Evolutionary conservation across 257 asterid species (phyloP), one percentile per base, ranked within the genome.

Genomic region (Nicotiana sylvestris): DNA sequence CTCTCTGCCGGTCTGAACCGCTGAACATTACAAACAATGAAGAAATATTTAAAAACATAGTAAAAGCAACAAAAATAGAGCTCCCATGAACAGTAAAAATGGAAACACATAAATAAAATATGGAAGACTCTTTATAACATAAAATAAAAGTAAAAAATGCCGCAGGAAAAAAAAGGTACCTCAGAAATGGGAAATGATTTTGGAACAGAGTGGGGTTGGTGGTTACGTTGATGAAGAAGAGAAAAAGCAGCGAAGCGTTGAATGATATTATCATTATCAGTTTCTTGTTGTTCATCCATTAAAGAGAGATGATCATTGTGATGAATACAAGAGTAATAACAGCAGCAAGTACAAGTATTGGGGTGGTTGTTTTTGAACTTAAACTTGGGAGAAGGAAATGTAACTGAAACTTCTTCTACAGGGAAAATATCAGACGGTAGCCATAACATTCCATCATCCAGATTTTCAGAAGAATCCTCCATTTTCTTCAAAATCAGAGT

Each of bases 381-480:
- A 39, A 43, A 43, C 51, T 33, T n/a, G 56, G 68, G n/a, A 21
- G 66, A 9, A 32, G 84, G 27, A 43, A 74, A 60, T 10, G 85
- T 11, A 58, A 32, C 76, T 18, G 77, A 82, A 66, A 49, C 84
- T 43, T 83, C 87, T 61, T 83, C 87, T 43, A 27, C 76, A 70
- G 89, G 82, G 81, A 86, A 86, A 64, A 86, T 83, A 77, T 86
- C 83, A 39, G 89, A 67, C 8, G 89, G 89, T 46, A 86, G 77
- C 89, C 89, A 86, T 29, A 76, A 78, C 82, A 83, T 87, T 62
- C 89, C 89, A 43, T 86, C 89, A 69, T 83, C 89, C n/a, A 86
- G 57, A 77, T 68, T 57, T 81, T 83, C 83, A 2, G 81, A 81
- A 57, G 74, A 80, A 51, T 64, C 76, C 81, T 85, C 87, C 89